Base-by-base conservation (phyloP, 2,329 filamentous ascomycete species). In the Pseudocercospora fuligena region DNA sequence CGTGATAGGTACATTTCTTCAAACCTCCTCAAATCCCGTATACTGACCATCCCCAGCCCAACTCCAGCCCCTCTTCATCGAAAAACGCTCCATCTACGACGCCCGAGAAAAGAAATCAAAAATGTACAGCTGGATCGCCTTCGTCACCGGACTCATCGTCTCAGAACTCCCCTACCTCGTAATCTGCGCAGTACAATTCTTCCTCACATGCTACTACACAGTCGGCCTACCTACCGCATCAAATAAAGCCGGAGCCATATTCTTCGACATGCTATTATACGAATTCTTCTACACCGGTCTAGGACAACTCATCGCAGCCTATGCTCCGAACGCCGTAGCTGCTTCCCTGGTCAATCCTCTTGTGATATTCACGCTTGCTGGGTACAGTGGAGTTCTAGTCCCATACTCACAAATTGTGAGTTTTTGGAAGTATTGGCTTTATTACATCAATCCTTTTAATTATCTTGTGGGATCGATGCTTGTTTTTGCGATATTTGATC, bases 61-160 rank as follows among this genome's bases (percentile, higher is more conserved):
- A 71, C 85, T 88, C 60, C 86, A 87, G 76, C 86, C 86, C 2
- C 79, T 85, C 53, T 88, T 88, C 75, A 80, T 86, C 61, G 85
- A 85, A 6, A 85, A 87, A 72, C 83, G 86, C 40, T 81, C 84
- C 5, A 79, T 88, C 6, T 88, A 87, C 75, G 86, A 88, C 75
- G 83, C 82, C 4, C 85, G 86, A 61, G 86, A 89, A 73, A 82
- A 86, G 25, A 85, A 89, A 0, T 87, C 85, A 75, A 92, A 92
- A 73, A 84, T 88, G 0, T 93, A 93, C 79, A 90, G 88, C 0
- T 93, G 91, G 90, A 83, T 87, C 69, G 88, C 85, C 0, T 93
- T 93, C 77, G 85, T 92, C 75, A 80, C 90, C 0, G 86, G 89
- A 72, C 90, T 91, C 72, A 86, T 92, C 65, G 64, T 90, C 1